These are phyloP conservation scores for Dendrostoma leiphaemia DNA, from an alignment of 2,329 filamentous ascomycete species.

Conservation along the genomic window DNA sequence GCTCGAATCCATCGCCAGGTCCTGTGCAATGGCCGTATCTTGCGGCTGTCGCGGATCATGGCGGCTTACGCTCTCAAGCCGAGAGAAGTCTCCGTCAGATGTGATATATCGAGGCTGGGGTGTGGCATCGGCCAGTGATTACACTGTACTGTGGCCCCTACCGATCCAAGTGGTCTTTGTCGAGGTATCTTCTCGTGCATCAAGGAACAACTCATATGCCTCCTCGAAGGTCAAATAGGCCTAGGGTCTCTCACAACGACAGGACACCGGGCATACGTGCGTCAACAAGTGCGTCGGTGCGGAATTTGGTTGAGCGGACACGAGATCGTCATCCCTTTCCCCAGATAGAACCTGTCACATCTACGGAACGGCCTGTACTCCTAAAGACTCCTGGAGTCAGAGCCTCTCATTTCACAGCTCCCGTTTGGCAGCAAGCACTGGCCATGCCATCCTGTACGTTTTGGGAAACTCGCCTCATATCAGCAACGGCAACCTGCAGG, in stretches of 20 bases:
- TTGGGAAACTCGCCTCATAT: constrained; percentile 22
- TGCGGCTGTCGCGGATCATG: neutral
- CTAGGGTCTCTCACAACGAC: neutral
- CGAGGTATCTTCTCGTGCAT: neutral
- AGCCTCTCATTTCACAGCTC: constrained; percentile 26
- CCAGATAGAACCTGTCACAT: constrained; percentile 22
- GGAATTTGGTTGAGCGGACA: neutral
- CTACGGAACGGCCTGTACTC: constrained; percentile 16
- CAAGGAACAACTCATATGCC: neutral
- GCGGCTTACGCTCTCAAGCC: too few relatives aligned
- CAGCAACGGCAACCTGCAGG: constrained; percentile 36
- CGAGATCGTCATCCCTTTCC: constrained; percentile 18
- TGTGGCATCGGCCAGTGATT: constrained; percentile 8
- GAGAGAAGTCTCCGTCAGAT: too few relatives aligned
- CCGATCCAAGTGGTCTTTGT: neutral
- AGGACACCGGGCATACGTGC: neutral
- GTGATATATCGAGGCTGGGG: constrained; percentile 16
- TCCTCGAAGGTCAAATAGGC: neutral
- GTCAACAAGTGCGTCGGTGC: neutral
- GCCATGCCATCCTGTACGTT: constrained; percentile 26
- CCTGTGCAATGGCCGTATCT: neutral
- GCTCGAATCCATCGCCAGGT: constrained; percentile 2
- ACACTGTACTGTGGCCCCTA: constrained; percentile 1
- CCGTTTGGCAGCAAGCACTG: constrained; percentile 31
- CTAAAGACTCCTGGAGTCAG: constrained; percentile 6